These are phyloP conservation scores for Agarophyton chilense DNA, from an alignment of 23 red algal species.

Conservation along the genomic window DNA sequence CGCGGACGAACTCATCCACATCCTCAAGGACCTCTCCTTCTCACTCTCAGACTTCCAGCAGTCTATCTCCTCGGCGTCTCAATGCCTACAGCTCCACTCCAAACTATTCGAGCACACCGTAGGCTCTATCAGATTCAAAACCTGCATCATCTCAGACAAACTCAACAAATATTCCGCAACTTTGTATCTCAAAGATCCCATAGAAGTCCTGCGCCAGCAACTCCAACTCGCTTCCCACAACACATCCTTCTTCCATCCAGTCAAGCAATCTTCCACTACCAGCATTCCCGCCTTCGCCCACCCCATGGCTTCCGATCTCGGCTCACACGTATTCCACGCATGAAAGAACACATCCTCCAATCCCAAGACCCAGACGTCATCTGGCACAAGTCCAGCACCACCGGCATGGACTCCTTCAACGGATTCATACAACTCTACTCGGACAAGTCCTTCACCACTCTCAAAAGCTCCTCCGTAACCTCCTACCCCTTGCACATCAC, in stretches of 20 bases:
- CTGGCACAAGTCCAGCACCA: no score
- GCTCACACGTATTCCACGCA: neutral
- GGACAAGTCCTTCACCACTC: neutral
- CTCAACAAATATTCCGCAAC: neutral
- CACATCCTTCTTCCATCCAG: neutral
- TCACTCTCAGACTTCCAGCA: neutral
- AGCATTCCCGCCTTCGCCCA: neutral
- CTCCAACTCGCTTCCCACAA: neutral
- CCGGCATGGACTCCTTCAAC: neutral
- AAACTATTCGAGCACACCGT: neutral
- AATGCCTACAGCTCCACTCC: neutral
- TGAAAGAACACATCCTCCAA: neutral
- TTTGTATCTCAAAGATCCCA: neutral
- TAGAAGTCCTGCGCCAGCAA: neutral
- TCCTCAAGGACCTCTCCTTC: neutral
- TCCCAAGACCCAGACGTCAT: neutral
- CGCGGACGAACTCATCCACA: neutral
- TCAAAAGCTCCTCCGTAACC: neutral
- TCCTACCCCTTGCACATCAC: neutral
- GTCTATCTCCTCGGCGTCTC: neutral
- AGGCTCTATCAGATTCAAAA: neutral
- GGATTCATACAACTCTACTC: neutral
- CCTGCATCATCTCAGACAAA: neutral
- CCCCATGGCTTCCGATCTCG: neutral
- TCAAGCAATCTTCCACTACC: neutral